Percentiles rank a stretch among this genome's conserved stretches.
Conservation (phyloP, 1,284 basidiomycete species). For the Ganoderma leucocontextum region DNA sequence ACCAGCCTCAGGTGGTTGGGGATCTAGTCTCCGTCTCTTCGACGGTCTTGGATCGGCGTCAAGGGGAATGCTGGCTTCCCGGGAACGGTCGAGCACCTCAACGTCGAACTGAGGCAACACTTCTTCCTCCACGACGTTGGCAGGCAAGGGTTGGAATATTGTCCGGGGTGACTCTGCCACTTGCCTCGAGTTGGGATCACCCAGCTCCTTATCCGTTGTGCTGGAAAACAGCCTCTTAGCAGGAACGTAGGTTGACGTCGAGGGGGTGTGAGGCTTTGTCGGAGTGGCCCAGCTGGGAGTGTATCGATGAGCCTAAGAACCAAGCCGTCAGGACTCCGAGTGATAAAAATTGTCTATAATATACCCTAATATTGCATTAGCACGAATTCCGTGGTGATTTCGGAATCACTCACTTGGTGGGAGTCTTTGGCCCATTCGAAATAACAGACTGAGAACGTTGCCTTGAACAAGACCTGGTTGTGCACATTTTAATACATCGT, state of each 20-base stretch:
- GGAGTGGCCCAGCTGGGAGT: slow-evolving; percentile 1
- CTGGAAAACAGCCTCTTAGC: slow-evolving; percentile 15
- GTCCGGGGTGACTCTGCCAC: slow-evolving; percentile 11
- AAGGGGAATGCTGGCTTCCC: not conserved
- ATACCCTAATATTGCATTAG: slow-evolving; percentile 17
- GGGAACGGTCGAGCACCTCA: not conserved
- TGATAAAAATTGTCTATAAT: not conserved
- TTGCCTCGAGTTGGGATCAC: not conserved
- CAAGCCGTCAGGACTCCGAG: not conserved
- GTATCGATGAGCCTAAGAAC: slow-evolving; percentile 10
- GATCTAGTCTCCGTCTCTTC: slow-evolving; percentile 28
- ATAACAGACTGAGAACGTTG: slow-evolving; percentile 31
- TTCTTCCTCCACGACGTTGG: slow-evolving; percentile 1
- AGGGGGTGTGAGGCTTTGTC: not conserved
- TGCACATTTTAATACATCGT: not conserved
- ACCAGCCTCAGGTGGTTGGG: not conserved
- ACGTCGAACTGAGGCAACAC: not conserved
- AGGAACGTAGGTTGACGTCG: not conserved
- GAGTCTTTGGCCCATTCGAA: slow-evolving; percentile 24
- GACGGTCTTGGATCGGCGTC: slow-evolving; percentile 23
- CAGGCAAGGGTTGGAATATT: slow-evolving; percentile 21
- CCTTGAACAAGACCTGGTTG: slow-evolving; percentile 18
- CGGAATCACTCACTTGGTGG: slow-evolving; percentile 21
- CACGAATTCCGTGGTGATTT: not conserved
- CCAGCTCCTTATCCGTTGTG: slow-evolving; percentile 2